phyloP scores from a whole-genome alignment of 2,329 filamentous ascomycete genomes.

The Karstenula rhodostoma region DNA sequence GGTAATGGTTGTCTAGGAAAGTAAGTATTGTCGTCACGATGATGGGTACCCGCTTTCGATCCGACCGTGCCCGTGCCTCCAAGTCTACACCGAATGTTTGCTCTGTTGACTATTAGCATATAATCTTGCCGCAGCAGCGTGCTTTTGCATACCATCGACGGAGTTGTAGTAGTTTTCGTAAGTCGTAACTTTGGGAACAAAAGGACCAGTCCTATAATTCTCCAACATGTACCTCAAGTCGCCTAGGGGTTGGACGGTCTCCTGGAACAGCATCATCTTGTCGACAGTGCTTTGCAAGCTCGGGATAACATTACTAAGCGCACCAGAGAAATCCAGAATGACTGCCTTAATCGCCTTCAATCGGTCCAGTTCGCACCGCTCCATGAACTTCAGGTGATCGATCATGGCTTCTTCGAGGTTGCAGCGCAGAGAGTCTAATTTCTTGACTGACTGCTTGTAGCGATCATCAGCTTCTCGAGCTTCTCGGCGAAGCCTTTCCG shows the following conservation, averaged over 20 bases:
- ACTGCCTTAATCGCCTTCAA: slow-evolving; percentile 99
- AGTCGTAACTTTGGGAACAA: slow-evolving; percentile 85
- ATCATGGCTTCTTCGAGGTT: slow-evolving; percentile 96
- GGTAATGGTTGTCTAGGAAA: slow-evolving; percentile 95
- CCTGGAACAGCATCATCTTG: slow-evolving; percentile 98
- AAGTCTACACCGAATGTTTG: slow-evolving; percentile 98
- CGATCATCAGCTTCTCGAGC: slow-evolving; percentile 89
- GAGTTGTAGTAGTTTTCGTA: slow-evolving; percentile 99
- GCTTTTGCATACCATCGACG: slow-evolving; percentile 70
- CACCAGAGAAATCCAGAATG: slow-evolving; percentile 94
- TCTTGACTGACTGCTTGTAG: slow-evolving; percentile 86
- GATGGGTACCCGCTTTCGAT: slow-evolving; percentile 93
- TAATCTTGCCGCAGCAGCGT: background rate
- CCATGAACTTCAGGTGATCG: slow-evolving; percentile 91
- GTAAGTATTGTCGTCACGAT: slow-evolving; percentile 93
- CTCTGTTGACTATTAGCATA: slow-evolving; percentile 59
- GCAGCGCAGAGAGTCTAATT: slow-evolving; percentile 89
- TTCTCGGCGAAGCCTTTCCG: slow-evolving; percentile 86
- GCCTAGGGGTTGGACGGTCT: slow-evolving; percentile 92
- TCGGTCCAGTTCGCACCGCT: slow-evolving; percentile 94
- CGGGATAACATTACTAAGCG: slow-evolving; percentile 97
- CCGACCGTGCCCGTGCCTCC: slow-evolving; percentile 90
- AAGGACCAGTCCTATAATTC: slow-evolving; percentile 95
- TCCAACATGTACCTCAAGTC: slow-evolving; percentile 94
- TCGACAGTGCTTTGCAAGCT: slow-evolving; percentile 95